Conservation (phyloP, 768 basidiomycete genomes). For the Phaeolepiota aurea region DNA sequence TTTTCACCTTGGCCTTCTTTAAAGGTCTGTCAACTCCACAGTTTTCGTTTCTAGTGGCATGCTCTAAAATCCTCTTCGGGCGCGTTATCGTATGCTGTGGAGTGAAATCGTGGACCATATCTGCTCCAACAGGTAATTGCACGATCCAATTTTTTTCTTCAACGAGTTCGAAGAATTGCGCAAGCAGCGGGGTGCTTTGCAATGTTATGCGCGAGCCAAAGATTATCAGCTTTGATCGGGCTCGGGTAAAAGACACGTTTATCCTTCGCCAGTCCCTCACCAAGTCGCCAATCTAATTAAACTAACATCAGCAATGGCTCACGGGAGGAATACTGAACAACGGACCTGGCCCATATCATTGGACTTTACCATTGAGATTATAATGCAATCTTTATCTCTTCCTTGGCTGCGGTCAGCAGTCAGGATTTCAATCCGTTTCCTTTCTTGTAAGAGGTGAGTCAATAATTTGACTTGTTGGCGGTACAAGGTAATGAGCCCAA, state of each 20-base stretch:
- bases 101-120: conserved; percentile 35
- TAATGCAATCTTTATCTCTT: conserved; percentile 89
- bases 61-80: conserved; percentile 13
- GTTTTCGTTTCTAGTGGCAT: conserved; percentile 8
- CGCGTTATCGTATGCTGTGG: conserved; percentile 18
- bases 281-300: conserved; percentile 89
- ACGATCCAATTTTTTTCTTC: conserved; percentile 66
- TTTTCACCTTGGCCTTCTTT: conserved; percentile 27
- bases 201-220: conserved; percentile 84
- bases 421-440: conserved; percentile 66
- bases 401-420: conserved; percentile 95
- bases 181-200: conserved; percentile 46
- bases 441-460: conserved; percentile 48
- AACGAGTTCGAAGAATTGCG: conserved; percentile 75
- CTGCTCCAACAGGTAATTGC: conserved; percentile 43
- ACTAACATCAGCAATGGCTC: neutral
- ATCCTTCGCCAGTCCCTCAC: conserved; percentile 93
- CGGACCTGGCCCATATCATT: conserved; percentile 72
- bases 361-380: conserved; percentile 88
- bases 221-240: conserved; percentile 83
- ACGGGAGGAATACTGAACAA: conserved; percentile 5
- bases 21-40: conserved; percentile 15
- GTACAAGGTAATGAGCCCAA: conserved; percentile 89
- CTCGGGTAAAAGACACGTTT: conserved; percentile 96
- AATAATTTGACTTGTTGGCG: conserved; percentile 93